Percentiles rank a stretch among this genome's conserved stretches.
Conservation (phyloP, 78 protist species). For the Speleostelium caveatum region DNA sequence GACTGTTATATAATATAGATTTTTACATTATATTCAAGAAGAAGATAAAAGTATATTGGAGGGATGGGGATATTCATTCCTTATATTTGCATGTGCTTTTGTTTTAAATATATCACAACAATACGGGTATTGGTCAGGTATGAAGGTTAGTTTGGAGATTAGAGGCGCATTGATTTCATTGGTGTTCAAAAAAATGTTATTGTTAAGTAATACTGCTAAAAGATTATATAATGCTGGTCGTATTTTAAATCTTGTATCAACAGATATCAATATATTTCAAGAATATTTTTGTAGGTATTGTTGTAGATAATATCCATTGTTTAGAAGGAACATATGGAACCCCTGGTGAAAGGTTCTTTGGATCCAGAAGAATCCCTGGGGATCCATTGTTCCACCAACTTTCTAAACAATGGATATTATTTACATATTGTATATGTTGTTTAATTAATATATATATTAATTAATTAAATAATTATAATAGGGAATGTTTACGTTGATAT, state of each 20-base stretch:
- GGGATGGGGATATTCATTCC: conserved; percentile 1
- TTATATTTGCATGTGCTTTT: conserved; percentile 11
- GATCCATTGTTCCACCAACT: too few species aligned
- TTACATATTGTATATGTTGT: too few species aligned
- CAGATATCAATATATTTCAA: conserved; percentile 33
- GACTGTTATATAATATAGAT: conserved; percentile 4
- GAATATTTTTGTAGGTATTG: conserved; percentile 30
- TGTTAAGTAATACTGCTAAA: conserved; percentile 7
- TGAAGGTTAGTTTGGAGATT: conserved; percentile 3
- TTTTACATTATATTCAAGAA: conserved; percentile 6
- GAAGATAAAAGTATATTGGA: not conserved
- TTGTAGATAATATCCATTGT: too few species aligned
- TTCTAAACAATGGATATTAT: too few species aligned
- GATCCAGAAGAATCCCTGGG: too few species aligned
- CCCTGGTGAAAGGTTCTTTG: too few species aligned
- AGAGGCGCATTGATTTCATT: conserved; percentile 12
- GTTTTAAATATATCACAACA: not conserved
- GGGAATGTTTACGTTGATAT: conserved; percentile 15
- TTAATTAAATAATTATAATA: not conserved
- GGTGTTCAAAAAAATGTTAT: conserved; percentile 24
- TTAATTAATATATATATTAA: not conserved
- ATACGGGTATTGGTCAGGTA: conserved; percentile 33
- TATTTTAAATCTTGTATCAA: conserved; percentile 27
- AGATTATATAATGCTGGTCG: conserved; percentile 1
- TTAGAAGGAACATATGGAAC: too few species aligned